Conservation (phyloP, 2,329 filamentous ascomycete species). For the Calonectria fujianensis region DNA sequence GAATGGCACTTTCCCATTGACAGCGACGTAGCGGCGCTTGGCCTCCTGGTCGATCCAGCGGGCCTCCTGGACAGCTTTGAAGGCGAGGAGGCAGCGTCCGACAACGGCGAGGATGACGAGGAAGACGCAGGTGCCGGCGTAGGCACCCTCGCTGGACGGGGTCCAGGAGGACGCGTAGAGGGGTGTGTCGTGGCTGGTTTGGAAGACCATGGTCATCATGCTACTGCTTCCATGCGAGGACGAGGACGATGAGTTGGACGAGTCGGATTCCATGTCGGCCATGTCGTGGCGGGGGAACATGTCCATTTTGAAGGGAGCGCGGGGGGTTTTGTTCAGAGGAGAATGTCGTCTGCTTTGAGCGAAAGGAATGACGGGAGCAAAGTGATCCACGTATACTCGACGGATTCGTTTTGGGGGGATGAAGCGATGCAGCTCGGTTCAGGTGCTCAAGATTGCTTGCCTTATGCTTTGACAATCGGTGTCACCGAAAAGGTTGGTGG, state of each 20-base stretch:
- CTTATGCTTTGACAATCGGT: conserved; percentile 26
- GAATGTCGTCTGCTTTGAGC: background rate
- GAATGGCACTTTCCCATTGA: conserved; percentile 78
- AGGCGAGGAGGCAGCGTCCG: conserved; percentile 82
- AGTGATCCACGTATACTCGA: background rate
- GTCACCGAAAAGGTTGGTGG: conserved; percentile 15
- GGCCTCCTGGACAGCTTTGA: conserved; percentile 78
- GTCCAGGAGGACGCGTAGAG: conserved; percentile 82
- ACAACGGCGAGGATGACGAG: conserved; percentile 84
- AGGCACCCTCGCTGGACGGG: conserved; percentile 80
- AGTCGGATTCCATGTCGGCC: conserved; percentile 46
- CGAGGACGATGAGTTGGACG: conserved; percentile 44
- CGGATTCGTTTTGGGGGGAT: too few species aligned
- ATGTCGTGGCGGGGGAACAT: conserved; percentile 53
- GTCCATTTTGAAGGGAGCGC: conserved; percentile 42
- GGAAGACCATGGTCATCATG: conserved; percentile 76
- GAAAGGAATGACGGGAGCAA: background rate
- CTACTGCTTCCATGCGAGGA: conserved; percentile 6
- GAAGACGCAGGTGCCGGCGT: conserved; percentile 95
- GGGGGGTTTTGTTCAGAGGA: background rate
- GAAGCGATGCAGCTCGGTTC: too few species aligned
- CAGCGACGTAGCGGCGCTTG: conserved; percentile 84
- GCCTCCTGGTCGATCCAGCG: conserved; percentile 83
- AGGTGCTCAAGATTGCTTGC: background rate
- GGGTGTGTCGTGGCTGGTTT: conserved; percentile 69